These are phyloP conservation scores for Alternaria hordeiaustralica DNA, from an alignment of 2,329 filamentous ascomycete genomes.

Conservation along the genomic window DNA sequence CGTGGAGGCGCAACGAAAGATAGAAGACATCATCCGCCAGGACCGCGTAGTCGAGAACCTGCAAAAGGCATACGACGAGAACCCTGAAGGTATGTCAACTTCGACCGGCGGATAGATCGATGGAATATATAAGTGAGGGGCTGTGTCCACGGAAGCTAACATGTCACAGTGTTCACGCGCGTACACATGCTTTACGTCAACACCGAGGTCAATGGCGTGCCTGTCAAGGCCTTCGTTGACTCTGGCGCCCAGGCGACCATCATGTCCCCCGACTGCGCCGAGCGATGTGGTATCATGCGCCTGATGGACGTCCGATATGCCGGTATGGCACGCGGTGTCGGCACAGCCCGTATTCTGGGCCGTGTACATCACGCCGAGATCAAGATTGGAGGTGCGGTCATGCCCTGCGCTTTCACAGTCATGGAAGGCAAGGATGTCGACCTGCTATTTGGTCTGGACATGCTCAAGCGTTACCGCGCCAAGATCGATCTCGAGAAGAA, in stretches of 20 bases:
- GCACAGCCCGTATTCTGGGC: conserved; percentile 91
- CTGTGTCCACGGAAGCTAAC: conserved; percentile 18
- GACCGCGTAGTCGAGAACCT: conserved; percentile 94
- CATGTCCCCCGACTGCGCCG: conserved; percentile 94
- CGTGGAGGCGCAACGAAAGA: conserved; percentile 85
- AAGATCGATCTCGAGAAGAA: conserved; percentile 86
- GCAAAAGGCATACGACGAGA: conserved; percentile 95
- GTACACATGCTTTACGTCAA: conserved; percentile 97
- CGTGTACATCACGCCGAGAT: conserved; percentile 95
- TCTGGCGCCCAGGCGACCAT: conserved; percentile 98
- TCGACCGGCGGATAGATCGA: neutral
- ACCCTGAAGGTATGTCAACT: conserved; percentile 79
- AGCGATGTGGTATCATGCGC: conserved; percentile 93
- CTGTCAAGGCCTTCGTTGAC: conserved; percentile 95
- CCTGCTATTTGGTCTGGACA: conserved; percentile 89
- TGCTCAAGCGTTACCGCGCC: conserved; percentile 95
- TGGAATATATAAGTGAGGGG: neutral
- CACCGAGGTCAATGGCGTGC: conserved; percentile 90
- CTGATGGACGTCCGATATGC: conserved; percentile 91
- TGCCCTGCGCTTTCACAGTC: conserved; percentile 96
- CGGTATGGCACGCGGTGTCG: conserved; percentile 90
- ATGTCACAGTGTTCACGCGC: conserved; percentile 77
- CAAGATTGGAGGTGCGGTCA: conserved; percentile 83
- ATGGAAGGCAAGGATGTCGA: conserved; percentile 99
- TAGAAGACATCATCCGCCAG: conserved; percentile 96